Evolutionary conservation across 1,284 basidiomycete genomes (phyloP).

Genomic region (Rhodotorula sp.): DNA sequence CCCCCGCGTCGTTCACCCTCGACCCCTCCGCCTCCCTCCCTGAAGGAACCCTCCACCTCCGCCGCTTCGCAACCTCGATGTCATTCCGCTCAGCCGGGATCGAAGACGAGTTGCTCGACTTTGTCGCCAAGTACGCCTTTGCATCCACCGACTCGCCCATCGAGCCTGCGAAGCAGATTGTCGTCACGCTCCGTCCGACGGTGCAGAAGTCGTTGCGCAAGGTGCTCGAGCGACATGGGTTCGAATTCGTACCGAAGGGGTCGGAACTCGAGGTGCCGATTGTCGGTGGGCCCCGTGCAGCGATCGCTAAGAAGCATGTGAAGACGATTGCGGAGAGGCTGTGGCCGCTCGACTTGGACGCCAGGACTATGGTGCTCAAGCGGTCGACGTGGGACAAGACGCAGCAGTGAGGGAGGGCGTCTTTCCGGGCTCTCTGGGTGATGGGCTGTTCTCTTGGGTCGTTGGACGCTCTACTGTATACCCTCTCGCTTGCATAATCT

Average conservation of each 20-base stretch:
- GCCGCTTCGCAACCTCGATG: conserved; percentile 34
- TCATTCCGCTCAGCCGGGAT: conserved; percentile 37
- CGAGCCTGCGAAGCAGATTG: conserved; percentile 17
- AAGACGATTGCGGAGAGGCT: conserved; percentile 1
- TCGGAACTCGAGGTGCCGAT: conserved; percentile 23
- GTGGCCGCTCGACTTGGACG: conserved; percentile 31
- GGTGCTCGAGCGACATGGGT: conserved; percentile 21
- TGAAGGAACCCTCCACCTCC: conserved; percentile 28
- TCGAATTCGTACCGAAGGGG: conserved; percentile 16
- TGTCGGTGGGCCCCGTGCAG: background rate
- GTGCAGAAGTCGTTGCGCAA: conserved; percentile 10
- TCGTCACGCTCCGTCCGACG: conserved; percentile 25
- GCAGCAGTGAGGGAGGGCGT: background rate
- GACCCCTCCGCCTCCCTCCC: conserved; percentile 21
- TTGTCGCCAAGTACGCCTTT: conserved; percentile 27
- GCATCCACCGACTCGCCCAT: background rate
- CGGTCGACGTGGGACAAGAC: conserved; percentile 18
- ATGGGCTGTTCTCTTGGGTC: too few relatives aligned
- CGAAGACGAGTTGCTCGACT: conserved; percentile 38
- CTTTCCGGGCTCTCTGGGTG: background rate
- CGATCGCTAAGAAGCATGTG: background rate
- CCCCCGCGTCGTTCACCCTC: conserved; percentile 20
- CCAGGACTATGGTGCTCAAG: conserved; percentile 27
- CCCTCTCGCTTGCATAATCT: too few relatives aligned
- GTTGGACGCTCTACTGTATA: too few relatives aligned